These are phyloP conservation scores for Penicillium sp. DNA, from an alignment of 2,329 filamentous ascomycete species.

Conservation along the genomic window DNA sequence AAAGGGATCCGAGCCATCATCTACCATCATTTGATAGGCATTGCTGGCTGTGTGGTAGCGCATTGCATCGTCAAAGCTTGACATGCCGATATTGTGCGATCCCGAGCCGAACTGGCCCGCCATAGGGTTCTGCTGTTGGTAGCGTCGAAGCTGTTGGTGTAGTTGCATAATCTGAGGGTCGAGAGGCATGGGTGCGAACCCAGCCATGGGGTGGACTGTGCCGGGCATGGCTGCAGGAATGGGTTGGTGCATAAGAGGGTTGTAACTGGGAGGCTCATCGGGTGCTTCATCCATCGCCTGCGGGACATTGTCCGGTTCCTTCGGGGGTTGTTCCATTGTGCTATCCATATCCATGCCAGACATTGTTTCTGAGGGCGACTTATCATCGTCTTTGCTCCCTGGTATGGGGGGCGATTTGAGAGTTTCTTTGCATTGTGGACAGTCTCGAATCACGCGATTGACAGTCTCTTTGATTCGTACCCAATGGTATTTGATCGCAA, in stretches of 20 bases:
- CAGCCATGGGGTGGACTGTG: conserved; percentile 40
- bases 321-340: conserved; percentile 17
- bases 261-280: conserved; percentile 27
- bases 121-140: conserved; percentile 41
- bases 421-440: conserved; percentile 80
- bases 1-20: conserved; percentile 41
- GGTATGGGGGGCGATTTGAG: conserved; percentile 55
- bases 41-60: conserved; percentile 38
- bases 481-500: conserved; percentile 95
- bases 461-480: conserved; percentile 97
- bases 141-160: conserved; percentile 45
- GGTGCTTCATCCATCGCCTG: conserved; percentile 28
- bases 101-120: conserved; percentile 35
- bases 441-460: conserved; percentile 89
- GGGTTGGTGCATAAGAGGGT: conserved; percentile 34
- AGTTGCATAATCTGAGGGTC: conserved; percentile 62
- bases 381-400: conserved; percentile 32
- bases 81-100: conserved; percentile 32
- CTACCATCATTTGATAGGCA: conserved; percentile 46
- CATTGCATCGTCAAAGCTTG: conserved; percentile 41
- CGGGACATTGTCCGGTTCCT: conserved; percentile 15
- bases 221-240: conserved; percentile 37
- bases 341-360: conserved; percentile 17
- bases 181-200: conserved; percentile 55
- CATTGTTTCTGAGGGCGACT: conserved; percentile 16